These are phyloP conservation scores for Ustilago trichophora DNA, from an alignment of 1,284 basidiomycete species.

Conservation along the genomic window DNA sequence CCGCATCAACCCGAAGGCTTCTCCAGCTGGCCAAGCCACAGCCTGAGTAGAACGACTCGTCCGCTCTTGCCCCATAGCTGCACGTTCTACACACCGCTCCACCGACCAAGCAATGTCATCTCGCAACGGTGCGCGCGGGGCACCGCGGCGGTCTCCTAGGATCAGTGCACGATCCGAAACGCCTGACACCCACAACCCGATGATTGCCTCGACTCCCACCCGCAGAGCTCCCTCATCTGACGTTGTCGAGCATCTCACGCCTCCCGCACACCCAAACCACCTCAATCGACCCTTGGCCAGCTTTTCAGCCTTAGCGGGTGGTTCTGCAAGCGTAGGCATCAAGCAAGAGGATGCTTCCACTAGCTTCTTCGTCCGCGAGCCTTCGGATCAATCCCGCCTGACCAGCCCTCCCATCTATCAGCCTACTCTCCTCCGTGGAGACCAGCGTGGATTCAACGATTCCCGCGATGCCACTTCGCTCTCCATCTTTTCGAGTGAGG, in stretches of 20 bases:
- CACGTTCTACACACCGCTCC: too few species aligned
- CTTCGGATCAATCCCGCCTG: constrained; percentile 11
- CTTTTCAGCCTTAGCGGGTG: constrained; percentile 1
- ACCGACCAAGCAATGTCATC: constrained; percentile 22
- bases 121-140: constrained; percentile 5
- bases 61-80: too few species aligned
- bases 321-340: constrained; percentile 20
- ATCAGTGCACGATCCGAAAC: constrained; percentile 23
- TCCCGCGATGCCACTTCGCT: constrained; percentile 18
- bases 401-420: constrained; percentile 13
- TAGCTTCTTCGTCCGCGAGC: constrained; percentile 38
- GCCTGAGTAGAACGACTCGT: too few species aligned
- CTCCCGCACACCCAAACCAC: constrained; percentile 13
- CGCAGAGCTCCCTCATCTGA: constrained; percentile 20
- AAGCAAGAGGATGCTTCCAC: constrained; percentile 29
- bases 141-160: constrained; percentile 20
- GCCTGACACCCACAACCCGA: constrained; percentile 5
- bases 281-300: constrained; percentile 1
- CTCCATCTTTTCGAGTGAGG: constrained; percentile 41
- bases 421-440: constrained; percentile 29
- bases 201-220: constrained; percentile 1
- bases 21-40: too few species aligned
- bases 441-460: constrained; percentile 36
- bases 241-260: constrained; percentile 18
- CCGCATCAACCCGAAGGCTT: too few species aligned